Percentiles rank a stretch among this genome's conserved stretches.
phyloP scores from a whole-genome alignment of 306 rosid species.

The Astragalus glycyphyllos region DNA sequence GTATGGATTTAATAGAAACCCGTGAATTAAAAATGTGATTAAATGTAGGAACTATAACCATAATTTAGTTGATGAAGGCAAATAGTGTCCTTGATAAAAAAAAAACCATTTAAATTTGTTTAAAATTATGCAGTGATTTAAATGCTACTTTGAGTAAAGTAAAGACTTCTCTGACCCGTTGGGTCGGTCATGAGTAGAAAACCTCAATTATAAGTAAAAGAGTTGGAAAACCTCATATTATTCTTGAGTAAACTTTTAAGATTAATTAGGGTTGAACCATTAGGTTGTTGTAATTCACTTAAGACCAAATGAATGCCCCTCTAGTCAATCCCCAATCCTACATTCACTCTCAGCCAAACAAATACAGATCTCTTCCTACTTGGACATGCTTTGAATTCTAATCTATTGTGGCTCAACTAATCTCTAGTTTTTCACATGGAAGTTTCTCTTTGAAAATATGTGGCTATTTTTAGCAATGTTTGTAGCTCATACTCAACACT shows the following conservation, averaged over 20 bases:
- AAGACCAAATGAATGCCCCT: constrained; percentile 45
- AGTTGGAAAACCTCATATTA: too few species aligned
- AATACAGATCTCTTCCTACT: constrained; percentile 37
- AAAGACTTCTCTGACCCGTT: too few species aligned
- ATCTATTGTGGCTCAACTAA: constrained; percentile 51
- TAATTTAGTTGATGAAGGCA: too few species aligned
- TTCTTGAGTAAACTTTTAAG: not conserved
- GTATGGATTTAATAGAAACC: too few species aligned
- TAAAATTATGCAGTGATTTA: too few species aligned
- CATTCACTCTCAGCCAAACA: constrained; percentile 59
- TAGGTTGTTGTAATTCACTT: constrained; percentile 30
- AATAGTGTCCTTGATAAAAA: too few species aligned
- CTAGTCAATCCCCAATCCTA: constrained; percentile 55
- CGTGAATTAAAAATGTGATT: too few species aligned
- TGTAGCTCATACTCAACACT: constrained; percentile 38
- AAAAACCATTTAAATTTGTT: too few species aligned
- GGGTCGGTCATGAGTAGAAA: too few species aligned
- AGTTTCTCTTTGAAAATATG: constrained; percentile 47
- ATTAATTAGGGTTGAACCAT: constrained; percentile 22
- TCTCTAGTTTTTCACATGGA: constrained; percentile 46
- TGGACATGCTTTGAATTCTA: constrained; percentile 47
- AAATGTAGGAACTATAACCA: too few species aligned
- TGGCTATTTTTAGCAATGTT: constrained; percentile 52
- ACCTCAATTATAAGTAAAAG: too few species aligned
- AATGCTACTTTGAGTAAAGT: too few species aligned